These are phyloP conservation scores for Dovyalis caffra DNA, from an alignment of 345 rosid genomes.

Conservation along the genomic window DNA sequence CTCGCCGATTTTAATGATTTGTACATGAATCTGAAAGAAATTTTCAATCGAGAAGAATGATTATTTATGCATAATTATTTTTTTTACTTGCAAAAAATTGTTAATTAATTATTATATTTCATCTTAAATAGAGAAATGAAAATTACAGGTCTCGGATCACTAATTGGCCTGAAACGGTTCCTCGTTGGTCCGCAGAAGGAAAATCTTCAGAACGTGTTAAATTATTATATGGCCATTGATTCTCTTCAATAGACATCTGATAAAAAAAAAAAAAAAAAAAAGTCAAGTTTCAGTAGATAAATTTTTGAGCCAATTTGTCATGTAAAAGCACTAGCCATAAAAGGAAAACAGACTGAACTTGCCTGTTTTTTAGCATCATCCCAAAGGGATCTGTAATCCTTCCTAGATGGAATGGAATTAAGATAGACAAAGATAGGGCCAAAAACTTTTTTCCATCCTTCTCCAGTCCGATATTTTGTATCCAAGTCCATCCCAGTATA, in stretches of 20 bases:
- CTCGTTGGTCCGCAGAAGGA: constrained; percentile 14
- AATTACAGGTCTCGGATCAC: constrained; percentile 8
- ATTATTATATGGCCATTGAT: constrained; percentile 13
- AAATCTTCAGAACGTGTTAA: constrained; percentile 15
- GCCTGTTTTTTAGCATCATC: constrained; percentile 27
- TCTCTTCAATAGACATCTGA: constrained; percentile 6
- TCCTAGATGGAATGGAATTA: neutral
- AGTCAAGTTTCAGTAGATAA: no score
- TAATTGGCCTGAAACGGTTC: constrained; percentile 16
- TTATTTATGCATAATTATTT: no score
- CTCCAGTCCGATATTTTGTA: constrained; percentile 10
- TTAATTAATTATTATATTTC: no score
- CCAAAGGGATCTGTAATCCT: constrained; percentile 3
- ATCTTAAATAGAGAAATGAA: neutral
- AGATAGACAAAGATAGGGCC: constrained; percentile 24
- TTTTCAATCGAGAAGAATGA: neutral
- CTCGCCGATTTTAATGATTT: constrained; percentile 24
- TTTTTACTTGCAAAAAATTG: no score
- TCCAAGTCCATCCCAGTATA: constrained; percentile 17
- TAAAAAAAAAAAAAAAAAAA: no score
- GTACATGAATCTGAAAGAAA: constrained; percentile 30
- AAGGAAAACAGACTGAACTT: neutral
- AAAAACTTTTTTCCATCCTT: constrained; percentile 29
- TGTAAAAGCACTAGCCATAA: neutral
- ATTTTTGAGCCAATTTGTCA: no score